Evolutionary conservation across 164 flowering plant species (phyloP), one percentile per base, ranked within the genome.

Genomic region (Chimonanthus praecox): DNA sequence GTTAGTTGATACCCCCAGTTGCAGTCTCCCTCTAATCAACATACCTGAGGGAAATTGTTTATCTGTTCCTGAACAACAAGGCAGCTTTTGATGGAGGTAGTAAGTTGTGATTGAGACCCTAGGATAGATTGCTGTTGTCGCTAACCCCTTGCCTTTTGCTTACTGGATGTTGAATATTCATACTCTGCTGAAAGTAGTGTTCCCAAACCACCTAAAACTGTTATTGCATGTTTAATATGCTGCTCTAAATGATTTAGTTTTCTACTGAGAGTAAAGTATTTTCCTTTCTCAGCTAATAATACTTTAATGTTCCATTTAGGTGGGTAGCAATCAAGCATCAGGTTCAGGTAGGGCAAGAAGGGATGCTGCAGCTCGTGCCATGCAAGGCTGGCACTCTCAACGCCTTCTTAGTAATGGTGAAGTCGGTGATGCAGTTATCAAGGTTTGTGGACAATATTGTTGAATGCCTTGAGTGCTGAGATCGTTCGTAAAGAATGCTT

Each of bases 341-440:
- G 92, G 86, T 64, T 82, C 93, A 67, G 96, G 93, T 49, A 86
- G 98, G 81, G 94, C 90, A 62, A 81, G 94, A 60, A 87, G 98
- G 73, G 98, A 94, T 85, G 90, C 98, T 71, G 98, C 98, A 61
- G 94, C 94, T 80, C 97, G 98, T 74, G 97, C 97, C 49, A 91
- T 89, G 97, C 97, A 92, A 81, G 97, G 97, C 72, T 94, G 97
- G 97, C 94, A 91, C 71, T 86, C 94, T 64, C 92, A 89, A 75
- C 95, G 94, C 47, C 84, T 87, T 79, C 87, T 86, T 73, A 87
- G 93, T 73, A 88, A 86, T 78, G 98, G 94, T 75, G 98, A 92
- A 82, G 88, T 90, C 79, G 89, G 90, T 75, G 92, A 92, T 66
- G 93, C 92, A 7, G 83, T 90, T 50, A 86, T 86, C 48, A 91